Evolutionary conservation across 2,329 filamentous ascomycete species (phyloP), one percentile per base, ranked within the genome.

Genomic region (Cladosporium sp.): DNA sequence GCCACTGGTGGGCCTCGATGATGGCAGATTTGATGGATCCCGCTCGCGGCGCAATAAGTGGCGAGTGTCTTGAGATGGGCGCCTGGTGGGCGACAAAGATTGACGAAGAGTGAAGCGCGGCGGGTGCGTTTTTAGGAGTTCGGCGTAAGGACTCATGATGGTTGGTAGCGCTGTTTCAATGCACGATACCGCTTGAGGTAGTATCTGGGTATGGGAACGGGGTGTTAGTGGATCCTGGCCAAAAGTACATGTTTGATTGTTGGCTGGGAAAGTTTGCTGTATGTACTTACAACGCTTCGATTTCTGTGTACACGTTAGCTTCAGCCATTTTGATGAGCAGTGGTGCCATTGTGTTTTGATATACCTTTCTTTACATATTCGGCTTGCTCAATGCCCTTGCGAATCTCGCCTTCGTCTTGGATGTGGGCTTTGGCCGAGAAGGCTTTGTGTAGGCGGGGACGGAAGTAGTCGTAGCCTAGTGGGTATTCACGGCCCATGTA

Each of bases 161-260:
- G 68, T 29, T 74, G 70, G 62, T 97, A 97, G 75, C 92, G 85
- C 80, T 95, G 89, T 74, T 90, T 89, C 73, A 97, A 80, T 29
- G 91, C 88, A 72, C 94, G 89, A 81, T 97, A 97, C 76, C 91
- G 87, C 82, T 96, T 97, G 73, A 97, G 83, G 81, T 95, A 96
- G 79, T 96, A 96, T 76, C 92, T 96, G 31, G 14, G 26, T 21
- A 40, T 14, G 12, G 33, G 8, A 14, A 14, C 40, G 31, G 16
- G 28, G 55, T 57, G 55, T 57, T 26, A 57, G 55, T 33, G 21
- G 29, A 46, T 46, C 40, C 40, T 23, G 40, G 40, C 40, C n/a
- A 46, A 46, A 46, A 46, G 40, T 46, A 46, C n/a, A 46, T 21
- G n/a, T 46, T 46, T 11, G 40, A 46, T 21, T 46, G n/a, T 46